These are phyloP conservation scores for Ceriops zippeliana DNA, from an alignment of 345 rosid genomes.

Conservation along the genomic window DNA sequence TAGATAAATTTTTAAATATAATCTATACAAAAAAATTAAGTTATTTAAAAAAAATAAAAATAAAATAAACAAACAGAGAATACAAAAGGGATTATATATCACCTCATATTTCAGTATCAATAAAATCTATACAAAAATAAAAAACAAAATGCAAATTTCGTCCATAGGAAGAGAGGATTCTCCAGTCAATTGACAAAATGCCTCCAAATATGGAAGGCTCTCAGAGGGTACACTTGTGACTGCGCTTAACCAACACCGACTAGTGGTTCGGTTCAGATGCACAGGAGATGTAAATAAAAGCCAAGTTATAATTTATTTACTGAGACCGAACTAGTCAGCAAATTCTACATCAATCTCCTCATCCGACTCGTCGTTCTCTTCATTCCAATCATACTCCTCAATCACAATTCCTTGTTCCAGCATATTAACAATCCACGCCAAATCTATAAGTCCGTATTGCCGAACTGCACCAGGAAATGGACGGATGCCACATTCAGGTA, in stretches of 20 bases:
- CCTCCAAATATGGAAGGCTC: not conserved
- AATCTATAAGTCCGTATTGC: constrained; percentile 33
- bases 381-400: constrained; percentile 41
- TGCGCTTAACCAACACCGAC: not conserved
- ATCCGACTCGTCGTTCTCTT: constrained; percentile 43
- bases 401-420: constrained; percentile 38
- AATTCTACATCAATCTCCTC: constrained; percentile 44
- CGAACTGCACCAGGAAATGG: constrained; percentile 1
- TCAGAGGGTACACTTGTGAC: not conserved
- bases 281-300: not conserved
- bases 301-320: not conserved
- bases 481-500: constrained; percentile 13
- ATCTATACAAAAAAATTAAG: too few species aligned
- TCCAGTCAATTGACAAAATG: not conserved
- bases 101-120: too few species aligned
- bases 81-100: too few species aligned
- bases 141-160: too few species aligned
- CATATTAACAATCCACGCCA: constrained; percentile 48
- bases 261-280: not conserved
- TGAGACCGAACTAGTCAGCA: constrained; percentile 1
- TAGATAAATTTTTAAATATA: too few species aligned
- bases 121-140: too few species aligned
- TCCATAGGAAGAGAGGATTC: too few species aligned
- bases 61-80: too few species aligned
- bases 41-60: too few species aligned